phyloP scores from a whole-genome alignment of 345 rosid genomes.

The Lepidium didymum region DNA sequence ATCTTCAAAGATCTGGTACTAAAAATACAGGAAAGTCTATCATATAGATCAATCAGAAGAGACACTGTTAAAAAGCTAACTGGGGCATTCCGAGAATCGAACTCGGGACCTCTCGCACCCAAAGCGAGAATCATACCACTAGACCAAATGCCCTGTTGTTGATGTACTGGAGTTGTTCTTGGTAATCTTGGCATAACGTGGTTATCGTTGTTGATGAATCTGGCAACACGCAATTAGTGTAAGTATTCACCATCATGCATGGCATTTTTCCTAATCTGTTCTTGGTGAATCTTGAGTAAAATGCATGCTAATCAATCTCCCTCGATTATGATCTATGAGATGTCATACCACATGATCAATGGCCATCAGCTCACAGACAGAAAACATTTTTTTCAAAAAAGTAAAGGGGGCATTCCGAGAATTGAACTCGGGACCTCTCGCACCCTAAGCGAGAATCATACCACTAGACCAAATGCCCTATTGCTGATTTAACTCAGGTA shows the following conservation, averaged over 20 bases:
- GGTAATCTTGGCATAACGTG: neutral
- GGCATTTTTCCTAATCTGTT: neutral
- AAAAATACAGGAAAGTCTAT: neutral
- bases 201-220: neutral
- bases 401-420: slow-evolving; percentile 60
- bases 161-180: neutral
- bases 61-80: neutral
- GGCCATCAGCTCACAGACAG: neutral
- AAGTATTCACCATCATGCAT: neutral
- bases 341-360: neutral
- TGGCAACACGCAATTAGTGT: neutral
- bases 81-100: slow-evolving; percentile 60
- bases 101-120: slow-evolving; percentile 90
- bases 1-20: neutral
- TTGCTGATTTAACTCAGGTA: neutral
- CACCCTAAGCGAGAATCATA: slow-evolving; percentile 91
- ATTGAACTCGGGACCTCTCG: slow-evolving; percentile 93
- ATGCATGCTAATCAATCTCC: neutral
- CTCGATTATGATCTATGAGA: neutral
- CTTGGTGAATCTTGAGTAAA: neutral
- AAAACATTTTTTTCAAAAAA: neutral
- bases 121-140: slow-evolving; percentile 82
- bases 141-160: slow-evolving; percentile 62
- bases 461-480: slow-evolving; percentile 88
- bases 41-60: neutral